Conservation (phyloP, 768 basidiomycete genomes). For the Pleurotus djamor region DNA sequence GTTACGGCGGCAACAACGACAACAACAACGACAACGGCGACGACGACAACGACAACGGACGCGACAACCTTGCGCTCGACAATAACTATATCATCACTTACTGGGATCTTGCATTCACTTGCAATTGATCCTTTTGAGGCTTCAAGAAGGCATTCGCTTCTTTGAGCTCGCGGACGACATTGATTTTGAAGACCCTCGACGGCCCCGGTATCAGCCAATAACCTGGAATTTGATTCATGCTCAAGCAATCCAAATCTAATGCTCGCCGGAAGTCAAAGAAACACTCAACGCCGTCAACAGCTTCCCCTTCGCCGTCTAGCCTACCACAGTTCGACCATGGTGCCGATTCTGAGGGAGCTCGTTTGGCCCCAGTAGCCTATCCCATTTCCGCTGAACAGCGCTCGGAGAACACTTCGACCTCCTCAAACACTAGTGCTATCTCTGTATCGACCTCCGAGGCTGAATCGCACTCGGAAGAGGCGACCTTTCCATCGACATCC, state of each 20-base stretch:
- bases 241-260: slow-evolving; percentile 3
- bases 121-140: not conserved
- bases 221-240: not conserved
- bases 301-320: not conserved
- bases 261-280: slow-evolving; percentile 2
- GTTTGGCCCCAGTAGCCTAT: not conserved
- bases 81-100: too few species aligned
- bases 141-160: not conserved
- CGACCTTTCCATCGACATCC: not conserved
- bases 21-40: too few species aligned
- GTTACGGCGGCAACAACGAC: too few species aligned
- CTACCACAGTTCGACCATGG: not conserved
- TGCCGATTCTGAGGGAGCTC: not conserved
- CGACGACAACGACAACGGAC: too few species aligned
- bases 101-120: slow-evolving; percentile 1
- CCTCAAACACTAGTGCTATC: not conserved
- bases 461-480: not conserved
- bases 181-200: not conserved
- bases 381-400: not conserved
- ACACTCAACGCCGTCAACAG: not conserved
- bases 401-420: not conserved
- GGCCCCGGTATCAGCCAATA: not conserved
- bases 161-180: not conserved
- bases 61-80: too few species aligned
- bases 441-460: not conserved